phyloP scores from a whole-genome alignment of 495 filamentous ascomycete species.

The Eremomyces bilateralis region DNA sequence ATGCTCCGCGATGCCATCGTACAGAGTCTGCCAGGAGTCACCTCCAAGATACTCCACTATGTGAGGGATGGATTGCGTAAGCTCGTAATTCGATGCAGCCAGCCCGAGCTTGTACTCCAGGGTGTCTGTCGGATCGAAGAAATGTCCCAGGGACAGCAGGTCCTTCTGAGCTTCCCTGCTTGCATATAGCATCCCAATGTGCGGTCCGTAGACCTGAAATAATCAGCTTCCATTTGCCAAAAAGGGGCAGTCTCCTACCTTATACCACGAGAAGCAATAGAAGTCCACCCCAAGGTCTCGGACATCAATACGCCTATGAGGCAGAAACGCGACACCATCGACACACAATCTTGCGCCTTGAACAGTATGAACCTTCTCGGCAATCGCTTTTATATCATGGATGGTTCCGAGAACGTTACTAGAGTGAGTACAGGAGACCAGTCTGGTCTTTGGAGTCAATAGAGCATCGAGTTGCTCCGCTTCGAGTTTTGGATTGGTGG shows the following conservation, averaged over 20 bases:
- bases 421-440: conserved; percentile 48
- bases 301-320: conserved; percentile 47
- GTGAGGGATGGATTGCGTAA: conserved; percentile 32
- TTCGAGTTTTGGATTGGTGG: conserved; percentile 31
- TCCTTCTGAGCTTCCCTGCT: conserved; percentile 24
- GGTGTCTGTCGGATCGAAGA: conserved; percentile 36
- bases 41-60: conserved; percentile 34
- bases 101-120: conserved; percentile 43
- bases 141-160: conserved; percentile 37
- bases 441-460: conserved; percentile 33
- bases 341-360: conserved; percentile 27
- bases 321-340: conserved; percentile 48
- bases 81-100: conserved; percentile 43
- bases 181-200: conserved; percentile 45
- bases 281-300: conserved; percentile 43
- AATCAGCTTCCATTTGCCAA: neutral
- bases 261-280: conserved; percentile 60
- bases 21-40: conserved; percentile 6
- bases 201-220: conserved; percentile 41
- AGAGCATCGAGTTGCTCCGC: conserved; percentile 29
- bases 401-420: conserved; percentile 52
- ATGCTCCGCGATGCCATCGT: conserved; percentile 31
- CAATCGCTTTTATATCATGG: conserved; percentile 34
- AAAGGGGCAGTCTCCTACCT: conserved; percentile 18
- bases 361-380: conserved; percentile 27